Percentiles rank a stretch among this genome's conserved stretches.
Conservation (phyloP, 768 basidiomycete genomes). For the Steccherinum ochraceum region DNA sequence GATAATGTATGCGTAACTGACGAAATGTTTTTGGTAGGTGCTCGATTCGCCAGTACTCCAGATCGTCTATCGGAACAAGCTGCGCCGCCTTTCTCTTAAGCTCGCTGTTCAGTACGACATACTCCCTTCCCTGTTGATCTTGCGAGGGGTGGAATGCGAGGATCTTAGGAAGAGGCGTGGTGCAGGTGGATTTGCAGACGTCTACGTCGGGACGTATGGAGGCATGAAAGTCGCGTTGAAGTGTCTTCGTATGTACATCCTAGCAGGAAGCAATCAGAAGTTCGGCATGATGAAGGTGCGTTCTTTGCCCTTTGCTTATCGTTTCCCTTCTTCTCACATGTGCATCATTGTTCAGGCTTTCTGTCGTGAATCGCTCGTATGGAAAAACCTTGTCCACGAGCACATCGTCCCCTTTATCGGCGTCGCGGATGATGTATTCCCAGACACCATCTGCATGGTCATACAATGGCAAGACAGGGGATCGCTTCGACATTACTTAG, state of each 20-base stretch:
- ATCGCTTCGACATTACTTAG: not conserved
- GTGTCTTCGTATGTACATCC: not conserved
- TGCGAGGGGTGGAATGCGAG: not conserved
- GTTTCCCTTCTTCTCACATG: no score
- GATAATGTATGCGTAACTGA: no score
- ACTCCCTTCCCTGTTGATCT: not conserved
- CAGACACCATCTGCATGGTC: not conserved
- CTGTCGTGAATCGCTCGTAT: not conserved
- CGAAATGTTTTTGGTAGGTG: no score
- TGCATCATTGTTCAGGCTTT: not conserved
- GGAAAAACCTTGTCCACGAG: not conserved
- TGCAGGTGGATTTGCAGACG: not conserved
- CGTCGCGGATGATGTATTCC: not conserved
- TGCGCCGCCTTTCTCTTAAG: not conserved
- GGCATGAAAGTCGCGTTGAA: not conserved
- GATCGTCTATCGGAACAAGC: no score
- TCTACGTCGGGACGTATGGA: not conserved
- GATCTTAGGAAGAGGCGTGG: not conserved
- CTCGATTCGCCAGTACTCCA: no score
- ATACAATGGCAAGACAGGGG: constrained; percentile 1
- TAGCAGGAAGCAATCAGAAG: not conserved
- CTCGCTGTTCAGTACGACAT: not conserved
- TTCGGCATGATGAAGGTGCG: not conserved
- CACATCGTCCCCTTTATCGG: not conserved
- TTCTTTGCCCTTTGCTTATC: not conserved